A percentile compares a stretch with the other conserved stretches of the same genome.
phyloP scores from a whole-genome alignment of 2,329 filamentous ascomycete genomes.

The Paradendryphiella salina region DNA sequence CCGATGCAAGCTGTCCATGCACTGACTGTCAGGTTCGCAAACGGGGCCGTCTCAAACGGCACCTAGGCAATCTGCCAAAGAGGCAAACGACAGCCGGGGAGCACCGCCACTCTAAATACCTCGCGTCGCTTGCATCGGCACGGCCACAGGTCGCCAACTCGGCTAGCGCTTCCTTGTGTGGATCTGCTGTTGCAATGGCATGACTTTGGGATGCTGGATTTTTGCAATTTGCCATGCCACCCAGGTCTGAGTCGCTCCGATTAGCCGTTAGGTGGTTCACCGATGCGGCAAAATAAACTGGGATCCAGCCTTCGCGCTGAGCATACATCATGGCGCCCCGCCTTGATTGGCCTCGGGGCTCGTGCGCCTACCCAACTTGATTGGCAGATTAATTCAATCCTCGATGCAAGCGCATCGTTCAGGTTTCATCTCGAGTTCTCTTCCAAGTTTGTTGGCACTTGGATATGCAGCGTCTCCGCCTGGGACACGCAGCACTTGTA shows the following conservation, averaged over 20 bases:
- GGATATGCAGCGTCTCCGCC: constrained; percentile 21
- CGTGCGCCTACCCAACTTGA: constrained; percentile 21
- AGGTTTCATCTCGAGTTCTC: constrained; percentile 38
- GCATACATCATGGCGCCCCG: constrained; percentile 23
- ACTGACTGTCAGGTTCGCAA: no score
- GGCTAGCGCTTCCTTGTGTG: constrained; percentile 3
- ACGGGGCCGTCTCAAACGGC: not conserved
- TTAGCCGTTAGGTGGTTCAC: constrained; percentile 31
- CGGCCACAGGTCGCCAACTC: not conserved
- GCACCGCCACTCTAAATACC: constrained; percentile 3
- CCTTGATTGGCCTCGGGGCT: constrained; percentile 30
- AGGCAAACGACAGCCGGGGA: not conserved
- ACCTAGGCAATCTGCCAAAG: not conserved
- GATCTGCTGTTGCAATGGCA: constrained; percentile 15
- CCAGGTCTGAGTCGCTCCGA: constrained; percentile 19
- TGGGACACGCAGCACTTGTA: constrained; percentile 28
- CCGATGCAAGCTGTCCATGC: not conserved
- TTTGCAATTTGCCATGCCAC: constrained; percentile 12
- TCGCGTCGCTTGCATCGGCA: constrained; percentile 8
- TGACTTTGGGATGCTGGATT: constrained; percentile 7
- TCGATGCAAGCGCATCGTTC: constrained; percentile 23
- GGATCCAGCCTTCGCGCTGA: constrained; percentile 29
- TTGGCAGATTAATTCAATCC: constrained; percentile 30
- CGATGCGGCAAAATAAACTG: constrained; percentile 31
- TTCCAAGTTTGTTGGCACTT: constrained; percentile 45